Evolutionary conservation across 2,329 filamentous ascomycete genomes (phyloP), one percentile per base, ranked within the genome.

Genomic region (Truncatella angustata): DNA sequence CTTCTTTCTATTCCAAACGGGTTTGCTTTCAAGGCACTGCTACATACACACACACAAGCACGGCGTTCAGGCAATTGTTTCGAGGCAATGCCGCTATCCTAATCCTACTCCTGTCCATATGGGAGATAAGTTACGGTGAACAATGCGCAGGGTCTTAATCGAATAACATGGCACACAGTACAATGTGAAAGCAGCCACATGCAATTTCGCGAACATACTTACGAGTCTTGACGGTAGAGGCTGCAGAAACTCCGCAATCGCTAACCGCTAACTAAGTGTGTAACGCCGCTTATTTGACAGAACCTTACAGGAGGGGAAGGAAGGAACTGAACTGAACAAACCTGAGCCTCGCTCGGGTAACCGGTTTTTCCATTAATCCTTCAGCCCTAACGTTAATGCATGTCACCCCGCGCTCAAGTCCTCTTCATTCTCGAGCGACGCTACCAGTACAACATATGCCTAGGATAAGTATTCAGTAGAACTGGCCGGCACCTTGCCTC

Each of bases 1-100:
- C 12, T 30, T 54, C 52, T 58, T 57, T 18, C 16, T n/a, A 35
- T 40, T 40, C 9, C n/a, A n/a, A n/a, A n/a, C n/a, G n/a, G n/a
- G n/a, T 24, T 20, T 21, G 5, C 18, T 40, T 40, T 40, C 24
- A 55, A n/a, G n/a, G n/a, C n/a, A n/a, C n/a, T n/a, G n/a, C n/a
- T n/a, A n/a, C n/a, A n/a, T n/a, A n/a, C n/a, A n/a, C n/a, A n/a
- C n/a, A n/a, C n/a, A n/a, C n/a, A n/a, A n/a, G n/a, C n/a, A n/a
- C n/a, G n/a, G n/a, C n/a, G n/a, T n/a, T n/a, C n/a, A n/a, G n/a
- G n/a, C n/a, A n/a, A n/a, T n/a, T n/a, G n/a, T n/a, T n/a, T n/a
- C 28, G 12, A 28, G 40, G 24, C 40, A 44, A 44, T 44, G 20
- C 16, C 12, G 21, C 20, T 28, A 44, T 24, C 40, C 40, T 44